Conservation (phyloP, 2,329 filamentous ascomycete species). For the Capronia americana region DNA sequence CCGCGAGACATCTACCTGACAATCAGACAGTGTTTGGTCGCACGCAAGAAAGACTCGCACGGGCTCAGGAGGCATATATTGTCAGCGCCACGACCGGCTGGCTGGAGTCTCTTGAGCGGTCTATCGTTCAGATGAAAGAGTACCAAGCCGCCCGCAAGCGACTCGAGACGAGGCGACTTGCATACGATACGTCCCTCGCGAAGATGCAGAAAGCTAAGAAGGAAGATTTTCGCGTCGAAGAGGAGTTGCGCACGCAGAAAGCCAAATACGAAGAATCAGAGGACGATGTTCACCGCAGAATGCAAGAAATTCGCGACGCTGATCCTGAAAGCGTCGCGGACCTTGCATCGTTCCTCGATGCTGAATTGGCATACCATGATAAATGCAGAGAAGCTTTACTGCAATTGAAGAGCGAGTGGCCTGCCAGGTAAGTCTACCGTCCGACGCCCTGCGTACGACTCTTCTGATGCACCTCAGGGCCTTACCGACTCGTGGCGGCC, state of each 20-base stretch:
- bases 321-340: slow-evolving; percentile 84
- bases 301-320: slow-evolving; percentile 95
- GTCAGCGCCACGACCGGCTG: slow-evolving; percentile 78
- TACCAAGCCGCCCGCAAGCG: slow-evolving; percentile 94
- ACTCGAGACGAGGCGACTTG: slow-evolving; percentile 85
- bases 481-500: slow-evolving; percentile 41
- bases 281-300: slow-evolving; percentile 87
- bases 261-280: slow-evolving; percentile 95
- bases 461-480: slow-evolving; percentile 17
- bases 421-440: slow-evolving; percentile 59
- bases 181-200: slow-evolving; percentile 85
- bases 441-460: slow-evolving; percentile 26
- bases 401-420: slow-evolving; percentile 73
- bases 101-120: slow-evolving; percentile 90
- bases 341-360: slow-evolving; percentile 80
- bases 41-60: slow-evolving; percentile 84
- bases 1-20: background rate
- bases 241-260: slow-evolving; percentile 87
- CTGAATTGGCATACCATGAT: slow-evolving; percentile 89
- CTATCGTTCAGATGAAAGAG: slow-evolving; percentile 93
- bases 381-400: slow-evolving; percentile 83
- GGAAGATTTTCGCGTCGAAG: slow-evolving; percentile 91
- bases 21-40: slow-evolving; percentile 70
- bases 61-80: slow-evolving; percentile 83
- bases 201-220: slow-evolving; percentile 94